Conservation (phyloP, 2,329 filamentous ascomycete genomes). For the Aspergillus fumigatus region DNA sequence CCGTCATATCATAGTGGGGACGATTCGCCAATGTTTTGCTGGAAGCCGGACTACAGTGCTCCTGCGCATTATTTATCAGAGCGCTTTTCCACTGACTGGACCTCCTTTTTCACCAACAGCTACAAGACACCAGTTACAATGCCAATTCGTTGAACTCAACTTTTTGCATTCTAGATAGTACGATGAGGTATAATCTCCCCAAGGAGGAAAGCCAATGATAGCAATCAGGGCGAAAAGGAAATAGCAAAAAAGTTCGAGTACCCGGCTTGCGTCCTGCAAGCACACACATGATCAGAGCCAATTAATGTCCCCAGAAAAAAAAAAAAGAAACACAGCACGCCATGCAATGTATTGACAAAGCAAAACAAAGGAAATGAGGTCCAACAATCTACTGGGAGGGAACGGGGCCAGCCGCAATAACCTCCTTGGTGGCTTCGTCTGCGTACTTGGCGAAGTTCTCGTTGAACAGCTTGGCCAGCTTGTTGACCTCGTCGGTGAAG, state of each 20-base stretch:
- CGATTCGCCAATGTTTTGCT: not conserved
- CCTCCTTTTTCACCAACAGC: not conserved
- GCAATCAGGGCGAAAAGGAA: not conserved
- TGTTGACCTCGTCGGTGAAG: slow-evolving; percentile 84
- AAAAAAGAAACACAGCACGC: slow-evolving; percentile 15
- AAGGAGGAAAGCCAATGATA: not conserved
- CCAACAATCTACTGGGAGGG: slow-evolving; percentile 15
- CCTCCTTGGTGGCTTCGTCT: slow-evolving; percentile 74
- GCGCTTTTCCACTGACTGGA: not conserved
- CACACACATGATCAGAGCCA: slow-evolving; percentile 5
- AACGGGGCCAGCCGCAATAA: slow-evolving; percentile 54
- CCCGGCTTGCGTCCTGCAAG: slow-evolving; percentile 6
- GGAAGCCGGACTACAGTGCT: not conserved
- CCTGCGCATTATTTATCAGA: not conserved
- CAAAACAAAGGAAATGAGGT: slow-evolving; percentile 4
- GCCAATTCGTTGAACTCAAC: not conserved
- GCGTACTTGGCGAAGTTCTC: slow-evolving; percentile 98
- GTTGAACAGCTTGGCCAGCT: slow-evolving; percentile 83
- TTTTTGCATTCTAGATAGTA: not conserved
- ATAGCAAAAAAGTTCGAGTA: not conserved
- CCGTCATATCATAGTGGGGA: too few relatives aligned
- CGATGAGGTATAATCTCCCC: not conserved
- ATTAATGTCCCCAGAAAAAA: slow-evolving; percentile 8
- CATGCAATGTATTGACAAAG: slow-evolving; percentile 13
- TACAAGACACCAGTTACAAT: not conserved